phyloP scores from a whole-genome alignment of 768 basidiomycete genomes.

The Trametes villosa region DNA sequence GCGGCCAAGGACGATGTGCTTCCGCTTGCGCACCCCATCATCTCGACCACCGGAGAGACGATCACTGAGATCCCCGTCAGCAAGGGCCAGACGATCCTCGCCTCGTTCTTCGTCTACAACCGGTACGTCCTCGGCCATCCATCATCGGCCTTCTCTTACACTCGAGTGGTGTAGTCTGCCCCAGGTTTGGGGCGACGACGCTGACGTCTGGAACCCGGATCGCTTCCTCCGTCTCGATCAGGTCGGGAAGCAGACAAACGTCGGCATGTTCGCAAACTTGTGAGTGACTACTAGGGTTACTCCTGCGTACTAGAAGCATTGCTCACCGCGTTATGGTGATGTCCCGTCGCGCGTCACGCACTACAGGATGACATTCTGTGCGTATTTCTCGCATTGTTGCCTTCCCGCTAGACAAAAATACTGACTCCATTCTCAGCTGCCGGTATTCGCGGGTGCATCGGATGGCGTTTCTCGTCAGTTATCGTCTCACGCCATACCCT shows the following conservation, averaged over 20 bases:
- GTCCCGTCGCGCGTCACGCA: too few species aligned
- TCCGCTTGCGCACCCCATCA: conserved; percentile 22
- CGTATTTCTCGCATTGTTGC: neutral
- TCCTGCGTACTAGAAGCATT: neutral
- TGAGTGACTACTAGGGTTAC: neutral
- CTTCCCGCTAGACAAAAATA: neutral
- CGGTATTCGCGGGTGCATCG: conserved; percentile 21
- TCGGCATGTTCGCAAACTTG: conserved; percentile 24
- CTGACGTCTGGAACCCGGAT: conserved; percentile 21
- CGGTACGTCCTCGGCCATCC: neutral
- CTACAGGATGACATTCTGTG: conserved; percentile 19
- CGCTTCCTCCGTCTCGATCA: conserved; percentile 9
- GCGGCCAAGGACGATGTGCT: conserved; percentile 31
- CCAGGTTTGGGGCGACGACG: conserved; percentile 21
- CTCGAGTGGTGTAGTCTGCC: neutral
- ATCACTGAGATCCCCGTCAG: conserved; percentile 14
- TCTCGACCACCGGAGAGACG: neutral
- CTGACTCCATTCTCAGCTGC: conserved; percentile 7
- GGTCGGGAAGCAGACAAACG: conserved; percentile 12
- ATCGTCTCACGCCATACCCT: neutral
- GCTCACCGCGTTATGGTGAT: neutral
- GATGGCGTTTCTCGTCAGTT: conserved; percentile 24
- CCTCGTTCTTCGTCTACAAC: conserved; percentile 10
- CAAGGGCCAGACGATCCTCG: conserved; percentile 4
- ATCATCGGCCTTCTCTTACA: neutral